phyloP scores from a whole-genome alignment of 306 rosid species.

The Fagus sylvatica region DNA sequence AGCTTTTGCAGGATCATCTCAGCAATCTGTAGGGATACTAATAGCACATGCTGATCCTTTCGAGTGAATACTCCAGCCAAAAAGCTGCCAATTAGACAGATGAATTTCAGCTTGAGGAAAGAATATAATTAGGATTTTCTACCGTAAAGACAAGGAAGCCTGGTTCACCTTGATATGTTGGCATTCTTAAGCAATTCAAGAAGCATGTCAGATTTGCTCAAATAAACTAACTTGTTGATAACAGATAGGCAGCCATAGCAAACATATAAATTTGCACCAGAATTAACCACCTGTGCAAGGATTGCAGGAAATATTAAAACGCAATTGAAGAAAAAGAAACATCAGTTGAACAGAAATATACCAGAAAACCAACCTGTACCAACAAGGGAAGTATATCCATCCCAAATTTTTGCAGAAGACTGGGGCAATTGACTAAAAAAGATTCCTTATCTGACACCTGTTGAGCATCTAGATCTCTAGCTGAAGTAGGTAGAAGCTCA shows the following conservation, averaged over 20 bases:
- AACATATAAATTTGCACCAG: constrained; percentile 86
- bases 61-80: constrained; percentile 89
- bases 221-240: constrained; percentile 67
- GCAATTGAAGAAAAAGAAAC: constrained; percentile 9
- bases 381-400: constrained; percentile 73
- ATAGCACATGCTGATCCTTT: constrained; percentile 86
- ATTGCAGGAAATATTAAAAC: constrained; percentile 26
- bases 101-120: constrained; percentile 31
- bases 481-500: constrained; percentile 74
- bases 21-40: constrained; percentile 70
- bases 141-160: constrained; percentile 20
- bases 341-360: constrained; percentile 10
- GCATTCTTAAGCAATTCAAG: constrained; percentile 68
- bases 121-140: constrained; percentile 24
- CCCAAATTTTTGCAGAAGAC: constrained; percentile 73
- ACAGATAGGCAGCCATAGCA: constrained; percentile 83
- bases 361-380: constrained; percentile 72
- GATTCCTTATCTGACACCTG: constrained; percentile 55
- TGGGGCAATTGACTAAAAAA: constrained; percentile 56
- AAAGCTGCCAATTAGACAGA: constrained; percentile 63
- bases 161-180: constrained; percentile 81
- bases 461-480: constrained; percentile 59
- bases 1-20: constrained; percentile 80
- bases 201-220: constrained; percentile 77
- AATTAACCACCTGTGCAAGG: constrained; percentile 70